A percentile compares a stretch with the other conserved stretches of the same genome.
These are phyloP conservation scores for Starmerella bombicola DNA, from an alignment of 805 yeast species.

Conservation along the genomic window DNA sequence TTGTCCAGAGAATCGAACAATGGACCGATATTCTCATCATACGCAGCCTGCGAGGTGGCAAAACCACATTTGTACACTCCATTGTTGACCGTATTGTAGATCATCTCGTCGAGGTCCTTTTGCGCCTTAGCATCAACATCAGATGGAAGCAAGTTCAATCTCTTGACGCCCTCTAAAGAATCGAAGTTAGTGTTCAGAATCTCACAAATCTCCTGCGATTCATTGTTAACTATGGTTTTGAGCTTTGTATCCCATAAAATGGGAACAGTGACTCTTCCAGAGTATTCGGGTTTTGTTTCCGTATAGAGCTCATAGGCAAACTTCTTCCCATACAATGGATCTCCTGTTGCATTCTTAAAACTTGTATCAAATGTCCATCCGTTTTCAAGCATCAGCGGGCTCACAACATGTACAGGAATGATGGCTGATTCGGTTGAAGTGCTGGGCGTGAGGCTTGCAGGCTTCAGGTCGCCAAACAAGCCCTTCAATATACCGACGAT, in stretches of 20 bases:
- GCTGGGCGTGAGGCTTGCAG: slow-evolving; percentile 5
- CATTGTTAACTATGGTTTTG: slow-evolving; percentile 79
- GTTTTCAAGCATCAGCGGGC: slow-evolving; percentile 74
- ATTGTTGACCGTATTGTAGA: slow-evolving; percentile 74
- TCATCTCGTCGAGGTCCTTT: slow-evolving; percentile 69
- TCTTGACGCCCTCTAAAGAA: slow-evolving; percentile 28
- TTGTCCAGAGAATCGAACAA: slow-evolving; percentile 55
- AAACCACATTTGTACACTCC: slow-evolving; percentile 93
- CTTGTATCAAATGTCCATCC: slow-evolving; percentile 78
- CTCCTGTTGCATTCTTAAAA: slow-evolving; percentile 40
- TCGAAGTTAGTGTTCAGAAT: slow-evolving; percentile 66
- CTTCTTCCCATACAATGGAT: slow-evolving; percentile 45
- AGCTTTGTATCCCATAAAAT: slow-evolving; percentile 81
- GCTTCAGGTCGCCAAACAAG: slow-evolving; percentile 23
- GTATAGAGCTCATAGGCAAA: slow-evolving; percentile 61
- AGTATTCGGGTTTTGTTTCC: slow-evolving; percentile 61
- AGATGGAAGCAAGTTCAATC: slow-evolving; percentile 32
- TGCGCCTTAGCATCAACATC: slow-evolving; percentile 32
- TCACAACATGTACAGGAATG: slow-evolving; percentile 55
- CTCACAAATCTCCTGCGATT: slow-evolving; percentile 78
- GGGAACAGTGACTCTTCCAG: slow-evolving; percentile 84
- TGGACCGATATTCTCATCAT: slow-evolving; percentile 51
- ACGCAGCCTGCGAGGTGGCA: slow-evolving; percentile 70
- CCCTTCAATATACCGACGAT: slow-evolving; percentile 68
- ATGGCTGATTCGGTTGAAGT: slow-evolving; percentile 27